Conservation (phyloP, 495 filamentous ascomycete genomes). For the Antarctomyces pellizariae region DNA sequence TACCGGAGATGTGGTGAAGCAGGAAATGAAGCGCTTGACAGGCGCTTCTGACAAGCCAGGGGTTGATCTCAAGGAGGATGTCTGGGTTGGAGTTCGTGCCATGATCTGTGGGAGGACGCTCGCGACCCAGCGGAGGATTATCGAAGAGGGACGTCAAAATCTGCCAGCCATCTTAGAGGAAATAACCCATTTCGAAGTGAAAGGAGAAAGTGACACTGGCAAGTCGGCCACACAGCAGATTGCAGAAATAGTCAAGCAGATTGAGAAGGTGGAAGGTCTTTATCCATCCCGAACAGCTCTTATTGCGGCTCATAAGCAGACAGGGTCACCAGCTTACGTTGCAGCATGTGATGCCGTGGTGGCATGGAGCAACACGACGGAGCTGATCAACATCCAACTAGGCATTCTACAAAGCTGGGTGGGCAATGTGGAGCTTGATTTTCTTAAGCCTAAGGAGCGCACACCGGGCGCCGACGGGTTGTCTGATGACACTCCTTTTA, state of each 20-base stretch:
- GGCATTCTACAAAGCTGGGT: conserved; percentile 85
- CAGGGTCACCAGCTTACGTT: conserved; percentile 46
- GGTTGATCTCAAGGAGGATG: conserved; percentile 51
- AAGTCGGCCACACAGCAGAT: conserved; percentile 74
- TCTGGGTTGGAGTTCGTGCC: conserved; percentile 76
- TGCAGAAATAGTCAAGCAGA: conserved; percentile 63
- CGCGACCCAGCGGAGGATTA: conserved; percentile 55
- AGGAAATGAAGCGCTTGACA: conserved; percentile 88
- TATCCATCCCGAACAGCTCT: conserved; percentile 63
- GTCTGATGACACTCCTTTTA: conserved; percentile 70
- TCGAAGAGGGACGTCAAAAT: conserved; percentile 51
- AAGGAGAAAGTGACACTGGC: conserved; percentile 77
- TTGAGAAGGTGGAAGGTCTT: conserved; percentile 63
- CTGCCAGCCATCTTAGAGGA: conserved; percentile 56
- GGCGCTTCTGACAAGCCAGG: conserved; percentile 53
- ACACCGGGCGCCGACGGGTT: conserved; percentile 37
- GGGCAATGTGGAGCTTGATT: conserved; percentile 85
- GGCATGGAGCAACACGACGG: conserved; percentile 94
- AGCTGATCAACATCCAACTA: conserved; percentile 87
- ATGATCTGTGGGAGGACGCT: conserved; percentile 63
- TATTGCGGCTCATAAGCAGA: conserved; percentile 42
- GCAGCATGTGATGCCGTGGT: conserved; percentile 71
- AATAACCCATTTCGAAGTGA: conserved; percentile 79
- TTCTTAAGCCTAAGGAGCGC: conserved; percentile 37
- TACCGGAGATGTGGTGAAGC: conserved; percentile 88